Base-by-base conservation (phyloP, 495 filamentous ascomycete species). In the Lineolata rhizophorae region DNA sequence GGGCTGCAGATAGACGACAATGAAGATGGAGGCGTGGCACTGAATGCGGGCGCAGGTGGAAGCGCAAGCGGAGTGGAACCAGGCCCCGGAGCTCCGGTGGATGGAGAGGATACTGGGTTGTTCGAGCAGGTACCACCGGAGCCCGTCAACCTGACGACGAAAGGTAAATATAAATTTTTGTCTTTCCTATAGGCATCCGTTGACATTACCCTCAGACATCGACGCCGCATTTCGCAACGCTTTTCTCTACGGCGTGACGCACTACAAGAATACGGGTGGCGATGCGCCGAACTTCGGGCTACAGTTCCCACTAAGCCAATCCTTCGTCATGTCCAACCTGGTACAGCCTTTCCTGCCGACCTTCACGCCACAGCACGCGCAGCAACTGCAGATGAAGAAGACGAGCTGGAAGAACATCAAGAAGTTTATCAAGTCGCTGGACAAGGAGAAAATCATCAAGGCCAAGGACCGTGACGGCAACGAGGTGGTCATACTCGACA, bases 401-500 rank as follows among this genome's bases (percentile, higher is more conserved):
- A 72, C 72, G 4, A 72, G 63, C 47, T 76, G 72, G 64, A 80
- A 79, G 50, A 78, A 67, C 34, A 60, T 70, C 26, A 71, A 68
- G 36, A 79, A 77, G 37, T 78, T 78, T 47, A 67, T 79, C 49
- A 79, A 78, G 45, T 49, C 62, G 20, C 49, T 80, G 5, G 74
- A 77, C 44, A 78, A 76, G 43, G 51, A 66, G 31, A 44, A 56
- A 4, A 45, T 76, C 9, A 47, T 78, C 26, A 74, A 67, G 39
- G 62, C 59, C 20, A 79, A 79, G 44, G 72, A 76, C 19, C 63
- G 68, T 22, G 66, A 58, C 35, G 70, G 72, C 4, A 58, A 67
- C 28, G 75, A 80, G 44, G 67, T 65, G 1, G 60, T 74, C 10
- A 63, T 80, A 20, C 34, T 66, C 17, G 73, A 78, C 41, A 63